Base-by-base conservation (phyloP, 2,329 filamentous ascomycete species). In the Aureobasidium musti region DNA sequence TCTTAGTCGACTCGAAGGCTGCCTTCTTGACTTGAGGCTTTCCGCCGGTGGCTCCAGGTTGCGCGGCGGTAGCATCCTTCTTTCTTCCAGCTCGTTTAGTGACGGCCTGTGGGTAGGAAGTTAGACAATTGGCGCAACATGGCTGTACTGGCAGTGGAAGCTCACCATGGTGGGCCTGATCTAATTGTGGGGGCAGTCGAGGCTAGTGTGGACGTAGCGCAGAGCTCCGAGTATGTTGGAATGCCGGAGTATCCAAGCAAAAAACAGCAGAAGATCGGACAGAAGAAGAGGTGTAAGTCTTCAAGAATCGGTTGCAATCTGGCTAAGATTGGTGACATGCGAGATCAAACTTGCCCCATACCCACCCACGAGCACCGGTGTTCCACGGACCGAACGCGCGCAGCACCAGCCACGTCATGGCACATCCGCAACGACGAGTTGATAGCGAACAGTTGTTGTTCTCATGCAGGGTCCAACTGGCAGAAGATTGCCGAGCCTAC, bases 1-100 rank as follows among this genome's bases (percentile, higher is more conserved):
- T 99, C 86, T 98, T 98, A 71, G 89, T 91, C 68, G 88, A 91
- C 78, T 99, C 95, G 80, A 96, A 99, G 69, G 91, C 91, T 70
- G 95, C 95, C 82, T 98, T 98, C 81, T 93, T 94, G 72, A 96
- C 91, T 79, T 91, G 91, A 69, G 87, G 81, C 73, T 83, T 82
- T 68, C 82, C 82, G 52, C 78, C 79, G 45, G 70, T 79, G 74
- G 71, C 79, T 75, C 68, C 66, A 52, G 73, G 68, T 49, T 72
- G 72, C 76, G 79, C 77, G 59, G 76, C 74, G 70, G 76, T 76
- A 59, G 76, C 78, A 30, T 78, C 79, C 72, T 84, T 83, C 75
- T 84, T 84, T 74, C 84, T 82, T 72, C 83, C 84, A 63, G 84
- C 84, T 75, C 84, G 83, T 77, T 85, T 86, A 61, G 83, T 83